A percentile compares a stretch with the other conserved stretches of the same genome.
phyloP scores from a whole-genome alignment of 305 asterid genomes.

The Fraxinus angustifolia region DNA sequence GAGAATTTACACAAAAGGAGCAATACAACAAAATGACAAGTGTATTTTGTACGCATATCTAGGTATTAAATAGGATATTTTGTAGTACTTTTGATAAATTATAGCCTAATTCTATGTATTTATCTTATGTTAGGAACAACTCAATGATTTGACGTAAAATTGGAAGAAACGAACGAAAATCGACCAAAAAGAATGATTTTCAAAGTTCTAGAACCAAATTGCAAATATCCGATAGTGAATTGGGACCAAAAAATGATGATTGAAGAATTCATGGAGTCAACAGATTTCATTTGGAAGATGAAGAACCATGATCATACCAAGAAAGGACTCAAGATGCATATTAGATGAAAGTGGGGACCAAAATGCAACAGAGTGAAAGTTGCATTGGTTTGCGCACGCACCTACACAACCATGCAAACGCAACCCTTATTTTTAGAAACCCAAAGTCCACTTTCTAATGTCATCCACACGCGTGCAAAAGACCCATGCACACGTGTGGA shows the following conservation, averaged over 20 bases:
- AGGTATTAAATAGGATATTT: not conserved
- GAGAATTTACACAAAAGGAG: not conserved
- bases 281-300: not conserved
- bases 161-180: not conserved
- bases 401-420: not conserved
- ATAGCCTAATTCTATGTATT: not conserved
- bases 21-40: not conserved
- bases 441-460: no score
- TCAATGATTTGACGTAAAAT: not conserved
- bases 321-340: not conserved
- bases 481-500: no score
- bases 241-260: not conserved
- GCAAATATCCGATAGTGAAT: not conserved
- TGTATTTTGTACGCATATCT: not conserved
- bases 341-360: not conserved
- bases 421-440: no score
- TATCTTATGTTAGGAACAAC: not conserved
- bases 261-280: not conserved
- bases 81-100: not conserved
- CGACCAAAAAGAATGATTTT: not conserved
- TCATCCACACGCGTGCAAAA: no score
- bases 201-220: not conserved
- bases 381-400: not conserved
- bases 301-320: not conserved
- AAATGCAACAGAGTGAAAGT: not conserved